Evolutionary conservation across 805 yeast genomes (phyloP), one percentile per base, ranked within the genome.

Genomic region (Tetrapisispora iriomotensis): DNA sequence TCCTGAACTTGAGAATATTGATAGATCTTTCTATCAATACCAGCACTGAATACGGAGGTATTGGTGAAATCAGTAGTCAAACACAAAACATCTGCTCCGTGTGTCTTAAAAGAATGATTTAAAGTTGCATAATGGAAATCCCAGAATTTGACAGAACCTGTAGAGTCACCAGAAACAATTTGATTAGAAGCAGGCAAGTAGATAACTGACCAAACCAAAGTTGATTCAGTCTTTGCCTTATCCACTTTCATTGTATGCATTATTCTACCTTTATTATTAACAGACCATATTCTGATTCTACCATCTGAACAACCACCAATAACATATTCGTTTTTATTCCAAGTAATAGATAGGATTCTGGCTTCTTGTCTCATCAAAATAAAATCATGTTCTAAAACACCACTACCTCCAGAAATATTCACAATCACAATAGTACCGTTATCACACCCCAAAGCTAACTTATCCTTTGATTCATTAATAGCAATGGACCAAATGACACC

Each of bases 261-360:
- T n/a, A 90, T 61, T 50, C 94, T 71, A 17, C 92, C 87, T 27
- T 55, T 52, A 13, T 68, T 59, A 15, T 60, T 56, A 17, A 67
- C 62, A 13, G 72, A 64, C 96, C 97, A 92, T 34, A 82, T 77
- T 56, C 96, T 75, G 27, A 92, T 71, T 54, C 84, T 74, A 18
- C 95, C 98, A 60, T 92, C 97, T 1, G 96, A 84, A 61, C 97
- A 92, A 10, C 98, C 98, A 36, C 96, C 96, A 29, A 86, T 74
- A 26, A 92, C 64, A 44, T 69, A 64, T 7, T 73, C 73, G 47
- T 79, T 70, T 15, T 70, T 72, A 42, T 72, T 72, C 94, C 95
- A 92, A 39, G 82, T 72, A 30, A 92, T 58, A 40, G 85, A 72
- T 52, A 92, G 67, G 1, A 92, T 81, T 57, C 96, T 71, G 34